Evolutionary conservation across 2,329 filamentous ascomycete genomes (phyloP), one percentile per base, ranked within the genome.

Genomic region (Fusarium incarnatum): DNA sequence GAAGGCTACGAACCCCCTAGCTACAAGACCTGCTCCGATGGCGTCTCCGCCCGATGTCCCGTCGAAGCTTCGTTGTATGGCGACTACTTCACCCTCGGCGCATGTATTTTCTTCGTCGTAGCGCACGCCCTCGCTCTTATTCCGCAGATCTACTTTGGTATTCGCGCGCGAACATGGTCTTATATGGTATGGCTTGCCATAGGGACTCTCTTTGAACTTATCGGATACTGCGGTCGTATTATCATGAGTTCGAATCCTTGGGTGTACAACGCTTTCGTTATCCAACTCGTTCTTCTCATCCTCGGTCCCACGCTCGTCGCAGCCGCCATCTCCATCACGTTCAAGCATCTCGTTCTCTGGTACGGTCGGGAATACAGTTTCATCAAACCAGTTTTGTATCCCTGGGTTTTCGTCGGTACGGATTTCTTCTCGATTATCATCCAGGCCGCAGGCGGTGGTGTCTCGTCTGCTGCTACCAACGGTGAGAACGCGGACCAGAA

Each of bases 361-460:
- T 79, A 81, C 42, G 82, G 82, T 11, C 76, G 79, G 0, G 77
- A 82, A 37, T 76, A 72, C 28, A 72, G 70, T 3, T 76, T 81
- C 20, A 73, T 84, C 41, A 77, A 77, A 18, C 81, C 84, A 1
- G 74, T 76, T 1, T 64, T 81, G 0, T 86, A 85, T 57, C 83
- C 83, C 3, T 82, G 80, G 70, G 81, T 85, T 45, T 86, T 86
- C 72, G 83, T 86, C 48, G 77, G 79, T 3, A 83, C 79, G 71
- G 84, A 86, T 64, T 60, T 83, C 50, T 71, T 82, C 41, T 83
- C 80, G 1, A 73, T 75, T 13, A 44, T 75, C 0, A 75, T 75
- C 16, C 73, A 75, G 15, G 67, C 67, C 30, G 73, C 64, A 2
- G 73, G 73, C 1, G 73, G 73, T 7, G 70, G 56, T 23, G 57